Evolutionary conservation across 2,329 filamentous ascomycete species (phyloP).

Genomic region (Apiospora rasikravindrae): DNA sequence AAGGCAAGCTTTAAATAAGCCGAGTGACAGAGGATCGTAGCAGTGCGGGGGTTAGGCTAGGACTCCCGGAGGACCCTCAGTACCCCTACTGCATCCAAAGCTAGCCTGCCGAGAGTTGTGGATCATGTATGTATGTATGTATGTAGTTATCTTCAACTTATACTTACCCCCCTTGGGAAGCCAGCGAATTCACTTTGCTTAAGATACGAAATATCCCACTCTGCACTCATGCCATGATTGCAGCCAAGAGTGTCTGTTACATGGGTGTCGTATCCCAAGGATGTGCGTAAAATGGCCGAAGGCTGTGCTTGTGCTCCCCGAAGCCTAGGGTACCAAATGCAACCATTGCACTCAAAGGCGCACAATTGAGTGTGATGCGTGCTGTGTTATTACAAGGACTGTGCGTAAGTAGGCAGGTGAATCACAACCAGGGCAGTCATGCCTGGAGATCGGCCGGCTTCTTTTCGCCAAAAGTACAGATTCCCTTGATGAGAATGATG

Average conservation of each 20-base stretch:
- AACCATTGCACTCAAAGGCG: background rate
- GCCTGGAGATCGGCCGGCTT: background rate
- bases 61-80: background rate
- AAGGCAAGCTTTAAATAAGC: background rate
- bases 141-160: background rate
- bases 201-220: background rate
- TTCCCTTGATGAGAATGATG: background rate
- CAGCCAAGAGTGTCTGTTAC: background rate
- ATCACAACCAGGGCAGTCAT: background rate
- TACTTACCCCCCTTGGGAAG: background rate
- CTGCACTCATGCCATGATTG: background rate
- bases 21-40: background rate
- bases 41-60: background rate
- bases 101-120: background rate
- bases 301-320: slow-evolving; percentile 3
- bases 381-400: background rate
- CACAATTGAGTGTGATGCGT: background rate
- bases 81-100: background rate
- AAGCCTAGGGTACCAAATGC: background rate
- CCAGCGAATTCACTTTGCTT: background rate
- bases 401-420: background rate
- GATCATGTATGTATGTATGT: too few relatives aligned
- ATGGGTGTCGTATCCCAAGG: background rate
- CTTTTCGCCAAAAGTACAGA: background rate
- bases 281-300: slow-evolving; percentile 19